Base-by-base conservation (phyloP, 2,329 filamentous ascomycete genomes). In the Phialophora macrospora region DNA sequence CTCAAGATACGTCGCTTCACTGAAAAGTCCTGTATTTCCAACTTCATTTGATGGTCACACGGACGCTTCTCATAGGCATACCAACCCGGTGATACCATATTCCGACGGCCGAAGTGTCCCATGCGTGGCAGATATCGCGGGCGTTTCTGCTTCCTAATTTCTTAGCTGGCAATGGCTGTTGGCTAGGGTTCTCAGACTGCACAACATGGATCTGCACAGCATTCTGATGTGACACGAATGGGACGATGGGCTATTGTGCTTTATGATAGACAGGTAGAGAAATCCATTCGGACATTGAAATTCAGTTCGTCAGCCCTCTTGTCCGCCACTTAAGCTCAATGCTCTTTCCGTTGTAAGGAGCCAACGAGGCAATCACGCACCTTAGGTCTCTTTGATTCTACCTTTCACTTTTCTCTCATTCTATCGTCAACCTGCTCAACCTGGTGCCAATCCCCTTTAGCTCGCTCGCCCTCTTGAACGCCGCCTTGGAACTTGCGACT, bases 201-300 rank as follows among this genome's bases (percentile, higher is more conserved):
- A 67, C 64, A 67, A 55, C 61, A 69, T 41, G 60, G 62, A 66
- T 58, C 51, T 63, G 34, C 41, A 60, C 38, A 55, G 62, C 66
- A 65, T 68, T 70, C 65, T 67, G 61, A 72, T 64, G 68, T 70
- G 69, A 63, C 49, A 71, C 57, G 69, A 71, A 69, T 63, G 68
- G 68, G 64, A 57, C 63, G 46, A 60, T 32, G 48, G 46, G n/a
- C 46, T 60, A 56, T 66, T 63, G 46, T 65, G 64, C 62, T 66
- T 61, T 65, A 55, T 60, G 26, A 71, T 71, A 71, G 69, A 69
- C 65, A 63, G 60, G 60, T 71, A 69, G 67, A 69, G 65, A 66
- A 68, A 59, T 54, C 24, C 20, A 30, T 30, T 56, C 55, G 55
- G 52, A 57, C 62, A 63, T 51, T 59, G 44, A 58, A 63, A 64